Evolutionary conservation across 192 early-diverging fungal species (phyloP), one percentile per base, ranked within the genome.

Genomic region (Coemansia sp.): DNA sequence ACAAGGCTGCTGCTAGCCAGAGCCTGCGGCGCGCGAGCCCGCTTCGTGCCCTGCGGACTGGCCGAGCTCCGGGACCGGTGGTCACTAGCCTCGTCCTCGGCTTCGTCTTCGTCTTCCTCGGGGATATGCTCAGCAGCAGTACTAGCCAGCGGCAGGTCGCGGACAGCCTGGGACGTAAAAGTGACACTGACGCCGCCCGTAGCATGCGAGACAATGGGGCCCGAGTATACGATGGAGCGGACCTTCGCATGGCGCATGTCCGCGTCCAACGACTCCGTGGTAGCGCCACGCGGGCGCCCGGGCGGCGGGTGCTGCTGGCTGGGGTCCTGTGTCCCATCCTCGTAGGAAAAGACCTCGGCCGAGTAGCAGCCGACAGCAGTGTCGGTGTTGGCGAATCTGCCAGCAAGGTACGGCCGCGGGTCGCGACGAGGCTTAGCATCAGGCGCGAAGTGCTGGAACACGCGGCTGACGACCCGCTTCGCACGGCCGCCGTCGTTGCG

Each of bases 131-230:
- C 69, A 7, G 69, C 62, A 27, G 63, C 66, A 21, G 45, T 36
- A 36, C 34, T 48, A 19, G 45, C 45, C 7, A 82, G 21, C 8
- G 75, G 72, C 65, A 76, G 29, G 9, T 82, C 75, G 23, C 74
- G 71, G 36, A 82, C 75, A n/a, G 77, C 72, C 65, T 82, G 62
- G 0, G 71, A 75, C 9, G 75, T 82, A 32, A 82, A 82, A 2
- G 80, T 82, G 12, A 82, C 80, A 42, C 80, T 82, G 62, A 74
- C 72, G 1, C 80, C 80, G 36, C 80, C 80, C 0, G 80, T 74
- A 9, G 72, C 45, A 39, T 77, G 74, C 6, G 72, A 57, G 1
- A 82, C 72, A 44, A 82, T 74, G 1, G 74, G 75, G 0, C 80
- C 80, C 27, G 75, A 77, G 44, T 82, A 82, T 7, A 82, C 75